A percentile compares a stretch with the other conserved stretches of the same genome.
Evolutionary conservation across 345 rosid genomes (phyloP).

Genomic region (Syzygium aqueum): DNA sequence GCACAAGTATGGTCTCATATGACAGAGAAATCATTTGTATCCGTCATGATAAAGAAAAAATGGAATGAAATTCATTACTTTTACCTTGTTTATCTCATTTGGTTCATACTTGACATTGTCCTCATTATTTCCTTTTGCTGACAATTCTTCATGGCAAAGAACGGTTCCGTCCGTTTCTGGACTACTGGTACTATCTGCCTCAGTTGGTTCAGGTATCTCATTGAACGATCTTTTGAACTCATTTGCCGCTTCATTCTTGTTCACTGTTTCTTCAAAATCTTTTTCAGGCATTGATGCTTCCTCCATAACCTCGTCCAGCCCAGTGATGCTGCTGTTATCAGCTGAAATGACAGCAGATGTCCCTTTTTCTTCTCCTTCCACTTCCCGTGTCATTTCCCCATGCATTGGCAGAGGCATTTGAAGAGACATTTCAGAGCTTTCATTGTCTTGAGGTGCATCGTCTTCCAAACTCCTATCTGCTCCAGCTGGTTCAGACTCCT

Average conservation of each 20-base stretch:
- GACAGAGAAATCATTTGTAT: background rate
- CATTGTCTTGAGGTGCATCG: background rate
- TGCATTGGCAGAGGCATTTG: background rate
- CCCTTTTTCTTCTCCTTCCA: background rate
- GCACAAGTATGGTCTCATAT: background rate
- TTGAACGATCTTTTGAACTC: background rate
- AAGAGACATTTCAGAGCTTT: background rate
- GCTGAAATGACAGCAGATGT: background rate
- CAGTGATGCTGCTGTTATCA: background rate
- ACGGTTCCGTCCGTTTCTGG: background rate
- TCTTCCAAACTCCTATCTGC: background rate
- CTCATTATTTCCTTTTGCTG: background rate
- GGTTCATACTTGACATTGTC: background rate
- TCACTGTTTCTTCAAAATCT: background rate
- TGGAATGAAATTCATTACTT: background rate
- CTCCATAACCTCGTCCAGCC: background rate
- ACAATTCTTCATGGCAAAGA: background rate
- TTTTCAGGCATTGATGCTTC: rapidly evolving
- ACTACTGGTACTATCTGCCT: background rate
- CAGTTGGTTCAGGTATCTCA: background rate
- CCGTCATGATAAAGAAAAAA: background rate
- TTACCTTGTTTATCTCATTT: background rate
- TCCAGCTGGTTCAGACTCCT: background rate
- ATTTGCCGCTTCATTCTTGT: background rate
- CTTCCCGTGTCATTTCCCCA: background rate